phyloP scores from a whole-genome alignment of 2,329 filamentous ascomycete species.

The Scedosporium aurantiacum region DNA sequence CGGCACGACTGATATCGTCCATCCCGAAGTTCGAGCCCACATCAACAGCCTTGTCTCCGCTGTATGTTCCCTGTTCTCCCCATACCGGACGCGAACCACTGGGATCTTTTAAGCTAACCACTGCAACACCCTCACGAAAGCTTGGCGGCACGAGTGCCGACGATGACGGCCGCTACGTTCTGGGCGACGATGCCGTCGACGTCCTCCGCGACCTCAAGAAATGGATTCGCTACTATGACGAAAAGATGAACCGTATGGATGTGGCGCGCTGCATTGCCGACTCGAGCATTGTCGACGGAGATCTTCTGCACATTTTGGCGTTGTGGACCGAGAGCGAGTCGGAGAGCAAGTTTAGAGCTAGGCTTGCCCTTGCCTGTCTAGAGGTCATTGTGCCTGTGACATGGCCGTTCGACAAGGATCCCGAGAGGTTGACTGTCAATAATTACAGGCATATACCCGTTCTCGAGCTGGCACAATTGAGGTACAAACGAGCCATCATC shows the following conservation, averaged over 20 bases:
- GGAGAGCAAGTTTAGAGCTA: conserved; percentile 64
- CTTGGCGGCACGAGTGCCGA: conserved; percentile 74
- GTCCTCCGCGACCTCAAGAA: conserved; percentile 86
- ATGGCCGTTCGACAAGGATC: conserved; percentile 78
- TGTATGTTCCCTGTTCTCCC: conserved; percentile 39
- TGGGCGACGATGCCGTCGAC: conserved; percentile 87
- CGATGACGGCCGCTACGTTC: conserved; percentile 70
- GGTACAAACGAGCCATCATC: conserved; percentile 81
- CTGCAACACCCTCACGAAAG: conserved; percentile 32
- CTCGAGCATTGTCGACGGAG: conserved; percentile 81
- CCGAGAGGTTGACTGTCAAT: conserved; percentile 77
- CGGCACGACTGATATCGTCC: conserved; percentile 52
- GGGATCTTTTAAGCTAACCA: not conserved
- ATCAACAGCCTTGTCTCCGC: conserved; percentile 90
- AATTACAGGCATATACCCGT: conserved; percentile 87
- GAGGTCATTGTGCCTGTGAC: conserved; percentile 88
- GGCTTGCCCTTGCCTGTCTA: conserved; percentile 73
- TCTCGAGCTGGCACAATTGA: conserved; percentile 74
- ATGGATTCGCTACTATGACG: conserved; percentile 92
- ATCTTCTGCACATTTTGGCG: conserved; percentile 80
- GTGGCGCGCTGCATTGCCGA: conserved; percentile 88
- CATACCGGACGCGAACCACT: too few relatives aligned
- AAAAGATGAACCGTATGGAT: conserved; percentile 87
- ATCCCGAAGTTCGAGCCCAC: conserved; percentile 86
- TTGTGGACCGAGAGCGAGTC: conserved; percentile 64